A percentile compares a stretch with the other conserved stretches of the same genome.
Conservation (phyloP, 345 rosid genomes). For the Pistacia vera region DNA sequence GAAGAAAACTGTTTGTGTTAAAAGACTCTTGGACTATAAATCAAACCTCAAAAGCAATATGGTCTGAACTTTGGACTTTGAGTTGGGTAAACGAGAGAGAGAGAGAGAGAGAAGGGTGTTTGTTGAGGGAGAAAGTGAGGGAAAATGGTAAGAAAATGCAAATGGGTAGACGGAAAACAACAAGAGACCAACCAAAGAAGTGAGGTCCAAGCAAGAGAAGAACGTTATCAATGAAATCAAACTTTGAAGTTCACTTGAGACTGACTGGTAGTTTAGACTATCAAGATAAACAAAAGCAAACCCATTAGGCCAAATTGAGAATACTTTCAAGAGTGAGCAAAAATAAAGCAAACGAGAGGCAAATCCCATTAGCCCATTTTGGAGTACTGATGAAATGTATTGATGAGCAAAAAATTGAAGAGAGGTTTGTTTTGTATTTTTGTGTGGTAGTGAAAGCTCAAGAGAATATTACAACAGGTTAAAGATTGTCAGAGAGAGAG, state of each 20-base stretch:
- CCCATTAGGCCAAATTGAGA: neutral
- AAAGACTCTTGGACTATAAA: too few species aligned
- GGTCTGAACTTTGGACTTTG: too few species aligned
- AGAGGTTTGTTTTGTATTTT: too few species aligned
- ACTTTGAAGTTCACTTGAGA: neutral
- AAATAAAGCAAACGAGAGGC: neutral
- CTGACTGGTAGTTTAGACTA: conserved; percentile 12
- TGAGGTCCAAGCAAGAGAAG: neutral
- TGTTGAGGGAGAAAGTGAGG: neutral
- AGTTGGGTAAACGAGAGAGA: too few species aligned
- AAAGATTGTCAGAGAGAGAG: conserved; percentile 12
- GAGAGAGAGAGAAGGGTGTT: too few species aligned
- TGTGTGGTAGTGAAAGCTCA: neutral
- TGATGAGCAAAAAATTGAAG: neutral
- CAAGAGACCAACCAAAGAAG: neutral
- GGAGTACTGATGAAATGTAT: neutral
- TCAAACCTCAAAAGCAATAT: too few species aligned
- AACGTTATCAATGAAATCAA: neutral
- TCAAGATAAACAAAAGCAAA: neutral
- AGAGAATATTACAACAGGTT: neutral
- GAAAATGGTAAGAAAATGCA: neutral
- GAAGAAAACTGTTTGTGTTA: too few species aligned
- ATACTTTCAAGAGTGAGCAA: too few species aligned
- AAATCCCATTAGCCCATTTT: neutral
- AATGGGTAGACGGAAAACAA: neutral